Evolutionary conservation across 2,329 filamentous ascomycete species (phyloP).

Genomic region (Colletotrichum sidae): DNA sequence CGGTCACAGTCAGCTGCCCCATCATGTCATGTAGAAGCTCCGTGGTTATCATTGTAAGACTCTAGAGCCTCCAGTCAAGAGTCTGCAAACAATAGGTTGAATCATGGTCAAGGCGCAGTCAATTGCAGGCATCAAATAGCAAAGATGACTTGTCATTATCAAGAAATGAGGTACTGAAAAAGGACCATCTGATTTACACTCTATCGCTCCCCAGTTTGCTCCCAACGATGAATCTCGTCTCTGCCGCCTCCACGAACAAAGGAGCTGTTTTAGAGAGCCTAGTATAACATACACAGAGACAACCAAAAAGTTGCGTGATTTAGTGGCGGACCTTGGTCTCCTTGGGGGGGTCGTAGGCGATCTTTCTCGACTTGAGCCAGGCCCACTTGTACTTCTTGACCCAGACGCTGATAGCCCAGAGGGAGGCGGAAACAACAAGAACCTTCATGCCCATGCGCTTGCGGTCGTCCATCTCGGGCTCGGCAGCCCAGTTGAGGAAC

Average conservation of each 20-base stretch:
- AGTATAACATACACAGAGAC: conserved; percentile 45
- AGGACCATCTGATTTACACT: conserved; percentile 64
- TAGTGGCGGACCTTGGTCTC: conserved; percentile 60
- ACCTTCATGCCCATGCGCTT: conserved; percentile 99
- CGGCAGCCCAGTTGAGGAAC: conserved; percentile 99
- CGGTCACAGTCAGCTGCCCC: too few species aligned
- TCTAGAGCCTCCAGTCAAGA: background rate
- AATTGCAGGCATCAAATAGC: background rate
- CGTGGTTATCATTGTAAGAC: too few species aligned
- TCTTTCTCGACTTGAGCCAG: conserved; percentile 93
- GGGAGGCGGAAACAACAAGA: conserved; percentile 79
- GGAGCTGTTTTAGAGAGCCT: conserved; percentile 52
- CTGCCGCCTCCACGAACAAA: conserved; percentile 55
- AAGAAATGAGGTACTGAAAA: conserved; percentile 52
- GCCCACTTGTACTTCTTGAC: conserved; percentile 99
- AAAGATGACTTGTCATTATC: conserved; percentile 36
- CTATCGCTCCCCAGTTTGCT: conserved; percentile 47
- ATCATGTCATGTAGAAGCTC: too few species aligned
- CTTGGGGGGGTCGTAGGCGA: conserved; percentile 85
- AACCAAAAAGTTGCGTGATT: conserved; percentile 43
- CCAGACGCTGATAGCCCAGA: conserved; percentile 93
- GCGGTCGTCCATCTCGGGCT: conserved; percentile 98
- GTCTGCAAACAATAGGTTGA: background rate
- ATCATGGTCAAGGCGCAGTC: background rate
- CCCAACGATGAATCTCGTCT: conserved; percentile 40